These are phyloP conservation scores for Pseudogymnoascus pannorum DNA, from an alignment of 2,329 filamentous ascomycete genomes.

Conservation along the genomic window DNA sequence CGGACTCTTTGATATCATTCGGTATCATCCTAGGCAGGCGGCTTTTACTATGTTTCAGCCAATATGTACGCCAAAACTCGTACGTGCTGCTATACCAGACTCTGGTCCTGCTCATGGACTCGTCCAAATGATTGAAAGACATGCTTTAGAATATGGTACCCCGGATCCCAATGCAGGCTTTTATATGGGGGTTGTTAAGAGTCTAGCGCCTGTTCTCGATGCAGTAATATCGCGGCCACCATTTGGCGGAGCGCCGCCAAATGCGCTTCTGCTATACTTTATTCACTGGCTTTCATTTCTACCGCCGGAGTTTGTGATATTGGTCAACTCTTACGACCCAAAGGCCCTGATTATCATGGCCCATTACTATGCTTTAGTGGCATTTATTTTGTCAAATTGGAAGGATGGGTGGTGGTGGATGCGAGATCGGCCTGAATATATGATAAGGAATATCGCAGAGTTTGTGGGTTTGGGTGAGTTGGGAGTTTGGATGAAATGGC, in stretches of 20 bases:
- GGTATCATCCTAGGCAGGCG: neutral
- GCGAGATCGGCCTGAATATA: conserved; percentile 18
- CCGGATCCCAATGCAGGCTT: neutral
- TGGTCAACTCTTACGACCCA: conserved; percentile 15
- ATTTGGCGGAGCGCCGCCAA: neutral
- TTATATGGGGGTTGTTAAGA: neutral
- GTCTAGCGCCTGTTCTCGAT: neutral
- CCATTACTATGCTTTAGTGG: conserved; percentile 18
- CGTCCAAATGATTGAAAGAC: neutral
- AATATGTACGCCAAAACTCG: conserved; percentile 12
- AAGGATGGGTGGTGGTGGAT: conserved; percentile 17
- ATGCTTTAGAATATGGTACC: neutral
- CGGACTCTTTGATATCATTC: conserved; percentile 15
- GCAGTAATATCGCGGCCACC: neutral
- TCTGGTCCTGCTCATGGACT: conserved; percentile 11
- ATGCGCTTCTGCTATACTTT: conserved; percentile 16
- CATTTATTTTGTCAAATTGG: conserved; percentile 12
- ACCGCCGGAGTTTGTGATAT: conserved; percentile 13
- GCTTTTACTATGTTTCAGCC: conserved; percentile 9
- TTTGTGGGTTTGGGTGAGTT: conserved; percentile 10
- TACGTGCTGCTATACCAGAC: conserved; percentile 10
- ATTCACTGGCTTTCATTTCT: conserved; percentile 18
- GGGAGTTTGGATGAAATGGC: conserved; percentile 18
- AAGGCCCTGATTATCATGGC: conserved; percentile 18
- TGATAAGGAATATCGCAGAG: conserved; percentile 16